Evolutionary conservation across 768 basidiomycete genomes (phyloP).

Genomic region (Crepidotus variabilis): DNA sequence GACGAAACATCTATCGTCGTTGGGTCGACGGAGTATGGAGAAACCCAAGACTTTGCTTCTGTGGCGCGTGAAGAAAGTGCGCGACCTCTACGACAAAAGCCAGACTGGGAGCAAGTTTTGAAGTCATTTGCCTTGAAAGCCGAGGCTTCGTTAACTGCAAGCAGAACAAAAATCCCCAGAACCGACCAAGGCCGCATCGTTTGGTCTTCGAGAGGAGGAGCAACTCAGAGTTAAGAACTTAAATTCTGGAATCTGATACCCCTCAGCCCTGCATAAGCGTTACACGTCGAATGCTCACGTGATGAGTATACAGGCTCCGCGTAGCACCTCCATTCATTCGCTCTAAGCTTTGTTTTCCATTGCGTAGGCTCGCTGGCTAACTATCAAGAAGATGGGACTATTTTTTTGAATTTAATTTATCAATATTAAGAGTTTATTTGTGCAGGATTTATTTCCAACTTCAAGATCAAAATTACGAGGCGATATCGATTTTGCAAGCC

Average conservation of each 20-base stretch:
- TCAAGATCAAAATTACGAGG: too few species aligned
- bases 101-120: conserved; percentile 92
- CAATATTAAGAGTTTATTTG: too few species aligned
- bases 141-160: conserved; percentile 33
- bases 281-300: background rate
- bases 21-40: conserved; percentile 80
- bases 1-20: conserved; percentile 48
- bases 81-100: conserved; percentile 87
- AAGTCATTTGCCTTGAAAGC: conserved; percentile 84
- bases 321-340: background rate
- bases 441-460: too few species aligned
- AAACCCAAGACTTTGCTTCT: conserved; percentile 63
- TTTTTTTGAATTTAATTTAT: too few species aligned
- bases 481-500: too few species aligned
- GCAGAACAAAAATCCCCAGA: conserved; percentile 31
- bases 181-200: conserved; percentile 33
- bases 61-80: conserved; percentile 74
- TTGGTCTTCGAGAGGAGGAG: background rate
- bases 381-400: too few species aligned
- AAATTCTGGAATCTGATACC: too few species aligned
- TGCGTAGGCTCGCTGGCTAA: too few species aligned
- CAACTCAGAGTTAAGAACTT: background rate
- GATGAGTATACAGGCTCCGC: background rate
- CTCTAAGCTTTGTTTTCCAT: too few species aligned
- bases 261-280: background rate